These are phyloP conservation scores for Morella rubra DNA, from an alignment of 306 rosid genomes.

Conservation along the genomic window DNA sequence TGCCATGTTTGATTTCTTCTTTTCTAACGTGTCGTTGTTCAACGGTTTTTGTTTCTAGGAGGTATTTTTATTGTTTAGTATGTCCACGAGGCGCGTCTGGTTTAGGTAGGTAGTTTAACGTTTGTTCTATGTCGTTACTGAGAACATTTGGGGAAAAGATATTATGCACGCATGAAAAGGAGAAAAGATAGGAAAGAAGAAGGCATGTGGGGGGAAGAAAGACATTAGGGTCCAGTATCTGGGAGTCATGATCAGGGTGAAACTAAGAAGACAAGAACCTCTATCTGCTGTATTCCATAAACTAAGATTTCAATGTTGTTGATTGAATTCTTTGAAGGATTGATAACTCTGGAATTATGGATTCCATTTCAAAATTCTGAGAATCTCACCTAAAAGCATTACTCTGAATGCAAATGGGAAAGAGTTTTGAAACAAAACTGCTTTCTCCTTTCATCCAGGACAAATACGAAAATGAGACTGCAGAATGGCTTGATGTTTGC, in stretches of 20 bases:
- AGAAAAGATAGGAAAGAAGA: neutral
- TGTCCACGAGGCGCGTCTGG: neutral
- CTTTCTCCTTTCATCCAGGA: constrained; percentile 1
- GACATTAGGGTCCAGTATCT: neutral
- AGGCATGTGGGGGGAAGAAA: neutral
- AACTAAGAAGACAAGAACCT: neutral
- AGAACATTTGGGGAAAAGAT: neutral
- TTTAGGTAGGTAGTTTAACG: neutral
- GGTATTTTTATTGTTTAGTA: neutral
- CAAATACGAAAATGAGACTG: constrained; percentile 9
- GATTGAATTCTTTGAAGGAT: constrained; percentile 1
- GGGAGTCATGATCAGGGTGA: neutral
- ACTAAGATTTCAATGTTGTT: constrained; percentile 1
- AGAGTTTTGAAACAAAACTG: neutral
- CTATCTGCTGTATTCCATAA: neutral
- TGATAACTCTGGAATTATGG: neutral
- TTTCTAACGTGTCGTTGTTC: neutral
- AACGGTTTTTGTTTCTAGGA: neutral
- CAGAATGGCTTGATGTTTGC: neutral
- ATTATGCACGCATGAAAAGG: neutral
- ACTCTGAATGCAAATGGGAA: neutral
- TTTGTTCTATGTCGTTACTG: neutral
- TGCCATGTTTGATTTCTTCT: neutral
- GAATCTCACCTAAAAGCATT: neutral
- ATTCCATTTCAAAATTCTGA: neutral